Conservation (phyloP, 140 eudicot genomes). For the Oenanthe javanica region DNA sequence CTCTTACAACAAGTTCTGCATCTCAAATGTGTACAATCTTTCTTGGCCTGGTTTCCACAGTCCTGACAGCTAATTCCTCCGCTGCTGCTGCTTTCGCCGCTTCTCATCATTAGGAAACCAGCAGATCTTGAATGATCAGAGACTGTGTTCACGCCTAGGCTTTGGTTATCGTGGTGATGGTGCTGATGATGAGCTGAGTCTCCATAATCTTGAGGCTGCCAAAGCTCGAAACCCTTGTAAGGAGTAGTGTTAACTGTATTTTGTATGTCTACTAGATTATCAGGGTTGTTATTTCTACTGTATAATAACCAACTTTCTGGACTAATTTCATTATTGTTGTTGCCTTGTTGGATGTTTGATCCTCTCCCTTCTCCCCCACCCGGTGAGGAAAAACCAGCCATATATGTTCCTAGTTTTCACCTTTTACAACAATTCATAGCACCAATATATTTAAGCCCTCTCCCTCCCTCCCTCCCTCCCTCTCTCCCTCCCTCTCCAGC, state of each 20-base stretch:
- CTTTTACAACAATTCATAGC: constrained; percentile 49
- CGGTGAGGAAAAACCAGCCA: constrained; percentile 82
- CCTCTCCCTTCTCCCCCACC: constrained; percentile 37
- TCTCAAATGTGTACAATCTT: constrained; percentile 76
- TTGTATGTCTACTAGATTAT: constrained; percentile 10
- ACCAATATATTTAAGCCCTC: constrained; percentile 3
- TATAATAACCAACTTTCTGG: constrained; percentile 47
- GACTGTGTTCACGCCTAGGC: constrained; percentile 18
- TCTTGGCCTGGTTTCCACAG: constrained; percentile 29
- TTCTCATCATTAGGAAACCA: constrained; percentile 45
- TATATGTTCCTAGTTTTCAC: constrained; percentile 25
- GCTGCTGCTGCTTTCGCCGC: constrained; percentile 14
- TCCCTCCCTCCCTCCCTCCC: too few relatives aligned
- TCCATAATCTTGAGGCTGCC: constrained; percentile 37
- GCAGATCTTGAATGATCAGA: constrained; percentile 32
- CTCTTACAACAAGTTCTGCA: constrained; percentile 94
- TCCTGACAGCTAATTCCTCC: constrained; percentile 55
- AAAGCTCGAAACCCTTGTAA: constrained; percentile 60
- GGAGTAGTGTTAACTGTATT: too few relatives aligned
- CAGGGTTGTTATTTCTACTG: constrained; percentile 16
- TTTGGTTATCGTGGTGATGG: constrained; percentile 1
- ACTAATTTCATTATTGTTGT: constrained; percentile 12
- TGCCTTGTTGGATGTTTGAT: constrained; percentile 16
- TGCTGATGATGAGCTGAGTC: background rate
- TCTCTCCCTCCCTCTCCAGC: too few relatives aligned